A percentile compares a stretch with the other conserved stretches of the same genome.
Conservation (phyloP, 768 basidiomycete species). For the Podaxis sp. region DNA sequence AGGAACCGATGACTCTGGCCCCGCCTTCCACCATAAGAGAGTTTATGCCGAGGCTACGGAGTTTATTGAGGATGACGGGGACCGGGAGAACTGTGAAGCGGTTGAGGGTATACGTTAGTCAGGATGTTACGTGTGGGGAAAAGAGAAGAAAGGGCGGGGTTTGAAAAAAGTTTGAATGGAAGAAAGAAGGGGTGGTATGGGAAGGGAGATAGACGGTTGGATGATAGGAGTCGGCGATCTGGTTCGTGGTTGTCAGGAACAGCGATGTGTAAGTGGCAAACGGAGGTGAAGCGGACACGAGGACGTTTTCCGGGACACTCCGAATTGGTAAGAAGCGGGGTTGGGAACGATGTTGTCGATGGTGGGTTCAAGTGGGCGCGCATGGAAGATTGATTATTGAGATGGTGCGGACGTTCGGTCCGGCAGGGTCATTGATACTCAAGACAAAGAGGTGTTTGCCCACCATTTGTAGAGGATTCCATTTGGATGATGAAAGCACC, state of each 20-base stretch:
- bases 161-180: slow-evolving; percentile 12
- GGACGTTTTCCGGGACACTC: background rate
- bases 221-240: background rate
- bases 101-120: slow-evolving; percentile 5
- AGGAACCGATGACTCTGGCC: slow-evolving; percentile 72
- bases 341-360: too few species aligned
- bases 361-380: too few species aligned
- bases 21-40: slow-evolving; percentile 98
- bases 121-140: slow-evolving; percentile 14
- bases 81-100: slow-evolving; percentile 26
- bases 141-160: slow-evolving; percentile 20
- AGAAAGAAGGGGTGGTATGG: background rate
- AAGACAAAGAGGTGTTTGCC: background rate
- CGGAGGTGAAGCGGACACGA: background rate
- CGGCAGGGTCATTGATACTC: background rate
- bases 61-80: slow-evolving; percentile 40
- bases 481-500: slow-evolving; percentile 68
- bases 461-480: slow-evolving; percentile 28
- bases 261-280: background rate
- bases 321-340: too few species aligned
- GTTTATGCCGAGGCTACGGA: slow-evolving; percentile 54
- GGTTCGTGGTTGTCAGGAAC: background rate
- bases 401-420: background rate
- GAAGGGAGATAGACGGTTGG: background rate
- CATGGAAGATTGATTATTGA: background rate